Evolutionary conservation across 495 filamentous ascomycete genomes (phyloP), one percentile per base, ranked within the genome.

Genomic region (Endocarpon pusillum): DNA sequence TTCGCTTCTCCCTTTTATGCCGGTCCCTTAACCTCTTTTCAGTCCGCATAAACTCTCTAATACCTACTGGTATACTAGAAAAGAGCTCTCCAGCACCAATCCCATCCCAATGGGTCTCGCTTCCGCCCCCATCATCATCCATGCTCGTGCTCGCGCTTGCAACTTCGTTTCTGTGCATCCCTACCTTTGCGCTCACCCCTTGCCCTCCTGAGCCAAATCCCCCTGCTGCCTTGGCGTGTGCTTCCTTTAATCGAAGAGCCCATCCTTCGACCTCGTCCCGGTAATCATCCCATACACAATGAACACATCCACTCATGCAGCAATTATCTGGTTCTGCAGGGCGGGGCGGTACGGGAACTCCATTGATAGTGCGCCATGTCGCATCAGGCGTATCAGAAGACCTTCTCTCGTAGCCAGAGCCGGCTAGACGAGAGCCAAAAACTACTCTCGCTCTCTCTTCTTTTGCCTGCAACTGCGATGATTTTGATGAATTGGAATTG

Each of bases 221-320:
- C 26, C 32, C 49, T 47, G 22, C 37, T 53, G 51, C 41, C 42
- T 55, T 41, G 43, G 45, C 47, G 41, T 66, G 60, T 10, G 79
- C 81, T 47, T 71, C 62, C 28, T 58, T 52, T 10, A 64, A 60
- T 36, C 64, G 60, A 3, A 53, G 59, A 17, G 73, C 80, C 82
- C 83, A 94, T 28, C 79, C 78, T 48, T 96, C 86, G 57, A 94
- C 62, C 36, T 93, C 85, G 40, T 96, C 86, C 3, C 84, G 63
- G 55, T 75, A 93, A 27, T 67, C 61, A 51, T 94, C 87, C 87
- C 87, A 97, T 8, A 93, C 87, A 52, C 89, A 97, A 51, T 96
- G 86, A 19, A 94, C 86, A 51, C 89, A 97, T 19, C 89, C 89
- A 45, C 77, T 83, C 89, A 96, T 97, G 58, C 89, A 97, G 68